Evolutionary conservation across 140 eudicot genomes (phyloP).

Genomic region (Stevia rebaudiana): DNA sequence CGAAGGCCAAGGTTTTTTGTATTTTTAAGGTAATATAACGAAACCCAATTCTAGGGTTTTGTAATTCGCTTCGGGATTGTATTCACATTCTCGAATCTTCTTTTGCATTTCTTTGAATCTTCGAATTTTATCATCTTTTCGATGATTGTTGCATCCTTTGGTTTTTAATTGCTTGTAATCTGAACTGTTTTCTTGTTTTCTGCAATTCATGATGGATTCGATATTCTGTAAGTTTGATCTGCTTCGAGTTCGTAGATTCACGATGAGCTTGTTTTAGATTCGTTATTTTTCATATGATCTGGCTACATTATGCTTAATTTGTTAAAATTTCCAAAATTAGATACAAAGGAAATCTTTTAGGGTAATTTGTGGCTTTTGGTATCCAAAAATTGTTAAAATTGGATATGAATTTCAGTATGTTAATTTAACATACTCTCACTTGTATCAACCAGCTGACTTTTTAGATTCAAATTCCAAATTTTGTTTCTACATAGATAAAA

Average conservation of each 20-base stretch:
- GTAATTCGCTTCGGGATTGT: not conserved
- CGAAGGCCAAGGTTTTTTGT: slow-evolving; percentile 3
- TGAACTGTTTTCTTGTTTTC: slow-evolving; percentile 20
- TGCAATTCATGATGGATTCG: slow-evolving; percentile 20
- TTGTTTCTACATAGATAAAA: not conserved
- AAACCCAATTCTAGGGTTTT: slow-evolving; percentile 20
- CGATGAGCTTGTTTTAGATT: not conserved
- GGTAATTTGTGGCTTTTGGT: not conserved
- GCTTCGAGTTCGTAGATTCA: not conserved
- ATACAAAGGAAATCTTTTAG: not conserved
- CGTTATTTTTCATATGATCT: not conserved
- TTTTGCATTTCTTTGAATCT: slow-evolving; percentile 13
- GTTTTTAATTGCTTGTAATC: not conserved
- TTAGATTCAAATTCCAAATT: slow-evolving; percentile 1
- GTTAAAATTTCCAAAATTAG: not conserved
- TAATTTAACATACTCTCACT: no score
- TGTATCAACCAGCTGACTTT: not conserved
- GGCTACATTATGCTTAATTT: not conserved
- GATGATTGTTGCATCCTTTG: not conserved
- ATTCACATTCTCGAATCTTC: not conserved
- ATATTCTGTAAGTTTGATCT: slow-evolving; percentile 20
- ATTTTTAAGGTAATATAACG: slow-evolving; percentile 7
- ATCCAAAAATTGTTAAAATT: slow-evolving; percentile 1
- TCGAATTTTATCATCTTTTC: not conserved
- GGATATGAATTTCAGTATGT: not conserved